phyloP scores from a whole-genome alignment of 1,284 basidiomycete genomes.

The Irpex sp. region DNA sequence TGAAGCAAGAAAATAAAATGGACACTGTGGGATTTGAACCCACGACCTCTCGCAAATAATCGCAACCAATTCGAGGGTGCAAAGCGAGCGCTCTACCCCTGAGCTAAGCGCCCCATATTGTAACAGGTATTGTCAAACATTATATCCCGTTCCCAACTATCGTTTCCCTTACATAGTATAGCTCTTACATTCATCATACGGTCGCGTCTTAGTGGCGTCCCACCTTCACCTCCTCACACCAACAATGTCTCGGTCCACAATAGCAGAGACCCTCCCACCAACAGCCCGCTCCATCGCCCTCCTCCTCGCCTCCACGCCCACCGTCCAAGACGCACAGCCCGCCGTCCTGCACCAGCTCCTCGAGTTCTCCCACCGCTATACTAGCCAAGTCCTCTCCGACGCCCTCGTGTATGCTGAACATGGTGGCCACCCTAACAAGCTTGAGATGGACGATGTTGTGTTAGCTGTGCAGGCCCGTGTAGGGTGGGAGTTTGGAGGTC shows the following conservation, averaged over 20 bases:
- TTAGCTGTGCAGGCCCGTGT: slow-evolving; percentile 92
- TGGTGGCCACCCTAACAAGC: slow-evolving; percentile 73
- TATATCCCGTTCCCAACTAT: no score
- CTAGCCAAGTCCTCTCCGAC: slow-evolving; percentile 86
- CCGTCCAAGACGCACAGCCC: slow-evolving; percentile 90
- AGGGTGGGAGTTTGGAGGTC: slow-evolving; percentile 91
- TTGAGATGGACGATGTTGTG: slow-evolving; percentile 89
- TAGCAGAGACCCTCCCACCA: slow-evolving; percentile 74
- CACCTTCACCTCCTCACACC: no score
- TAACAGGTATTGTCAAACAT: no score
- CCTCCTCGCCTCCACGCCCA: slow-evolving; percentile 89
- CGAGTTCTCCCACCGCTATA: slow-evolving; percentile 96
- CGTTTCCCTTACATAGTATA: no score
- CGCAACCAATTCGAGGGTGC: background rate
- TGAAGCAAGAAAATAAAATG: background rate
- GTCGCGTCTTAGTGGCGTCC: no score
- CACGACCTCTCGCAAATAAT: background rate
- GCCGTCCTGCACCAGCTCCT: slow-evolving; percentile 92
- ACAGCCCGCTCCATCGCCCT: slow-evolving; percentile 92
- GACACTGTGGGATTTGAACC: background rate
- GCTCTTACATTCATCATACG: no score
- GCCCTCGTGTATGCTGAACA: slow-evolving; percentile 94
- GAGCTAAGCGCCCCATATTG: background rate
- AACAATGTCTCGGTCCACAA: slow-evolving; percentile 53
- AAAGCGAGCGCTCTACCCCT: background rate